phyloP scores from a whole-genome alignment of 2,329 filamentous ascomycete genomes.

The Phialocephala sp. region DNA sequence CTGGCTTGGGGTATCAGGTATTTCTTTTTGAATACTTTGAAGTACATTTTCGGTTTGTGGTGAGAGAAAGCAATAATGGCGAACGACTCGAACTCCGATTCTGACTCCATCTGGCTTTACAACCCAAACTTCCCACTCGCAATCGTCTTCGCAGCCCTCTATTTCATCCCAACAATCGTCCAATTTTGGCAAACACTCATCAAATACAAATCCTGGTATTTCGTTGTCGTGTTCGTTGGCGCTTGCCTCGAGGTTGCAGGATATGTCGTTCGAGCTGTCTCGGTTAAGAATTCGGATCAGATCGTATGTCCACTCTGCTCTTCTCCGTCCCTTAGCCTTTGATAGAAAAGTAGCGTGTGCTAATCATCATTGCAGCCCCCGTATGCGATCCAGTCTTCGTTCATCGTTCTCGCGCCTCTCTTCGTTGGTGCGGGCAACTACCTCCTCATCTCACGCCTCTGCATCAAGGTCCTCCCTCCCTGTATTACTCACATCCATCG shows the following conservation, averaged over 20 bases:
- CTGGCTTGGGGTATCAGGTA: background rate
- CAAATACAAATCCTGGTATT: conserved; percentile 50
- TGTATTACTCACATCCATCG: conserved; percentile 45
- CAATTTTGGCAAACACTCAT: conserved; percentile 50
- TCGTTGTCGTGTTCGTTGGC: conserved; percentile 51
- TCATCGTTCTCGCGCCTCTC: conserved; percentile 56
- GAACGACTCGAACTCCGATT: background rate
- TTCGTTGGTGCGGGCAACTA: conserved; percentile 57
- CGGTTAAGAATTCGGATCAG: conserved; percentile 36
- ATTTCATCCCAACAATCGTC: conserved; percentile 43
- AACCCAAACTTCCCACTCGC: conserved; percentile 50
- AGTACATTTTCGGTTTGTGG: background rate
- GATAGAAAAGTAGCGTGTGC: background rate
- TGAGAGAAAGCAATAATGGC: background rate
- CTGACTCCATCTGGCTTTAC: conserved; percentile 49
- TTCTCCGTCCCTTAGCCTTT: background rate
- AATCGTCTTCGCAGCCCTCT: conserved; percentile 48
- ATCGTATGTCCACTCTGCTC: conserved; percentile 8
- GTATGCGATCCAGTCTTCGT: conserved; percentile 32
- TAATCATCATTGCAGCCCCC: conserved; percentile 23
- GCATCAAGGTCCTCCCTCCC: conserved; percentile 46
- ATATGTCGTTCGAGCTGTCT: conserved; percentile 48
- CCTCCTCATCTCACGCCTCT: conserved; percentile 55
- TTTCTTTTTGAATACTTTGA: background rate
- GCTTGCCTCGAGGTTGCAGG: conserved; percentile 50